Percentiles rank a stretch among this genome's conserved stretches.
These are phyloP conservation scores for Lactarius pseudohatsudake DNA, from an alignment of 768 basidiomycete genomes.

Conservation along the genomic window DNA sequence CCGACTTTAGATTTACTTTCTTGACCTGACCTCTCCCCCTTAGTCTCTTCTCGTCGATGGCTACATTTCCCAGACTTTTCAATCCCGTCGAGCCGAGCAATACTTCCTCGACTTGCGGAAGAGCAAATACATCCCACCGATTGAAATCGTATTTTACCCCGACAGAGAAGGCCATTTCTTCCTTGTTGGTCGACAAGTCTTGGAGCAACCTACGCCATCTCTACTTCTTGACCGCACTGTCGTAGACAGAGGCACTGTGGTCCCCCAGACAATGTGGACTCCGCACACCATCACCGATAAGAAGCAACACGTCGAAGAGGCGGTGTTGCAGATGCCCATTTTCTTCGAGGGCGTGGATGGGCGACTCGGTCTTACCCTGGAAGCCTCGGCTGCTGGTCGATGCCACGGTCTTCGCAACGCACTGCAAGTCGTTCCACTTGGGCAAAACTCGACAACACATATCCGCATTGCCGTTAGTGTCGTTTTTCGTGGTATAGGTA, in stretches of 20 bases:
- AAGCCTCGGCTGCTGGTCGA: neutral
- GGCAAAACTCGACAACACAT: slow-evolving; percentile 2
- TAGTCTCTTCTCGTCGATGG: slow-evolving; percentile 19
- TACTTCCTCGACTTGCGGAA: neutral
- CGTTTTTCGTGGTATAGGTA: neutral
- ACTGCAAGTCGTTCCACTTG: neutral
- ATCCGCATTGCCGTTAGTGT: slow-evolving; percentile 20
- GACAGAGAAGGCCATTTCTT: neutral
- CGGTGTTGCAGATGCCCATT: slow-evolving; percentile 14
- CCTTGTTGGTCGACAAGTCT: neutral
- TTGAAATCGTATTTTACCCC: neutral
- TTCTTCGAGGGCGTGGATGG: slow-evolving; percentile 11
- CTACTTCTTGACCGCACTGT: slow-evolving; percentile 2
- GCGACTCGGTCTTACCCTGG: slow-evolving; percentile 15
- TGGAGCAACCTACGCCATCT: too few species aligned
- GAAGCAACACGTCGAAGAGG: neutral
- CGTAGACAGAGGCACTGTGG: slow-evolving; percentile 3
- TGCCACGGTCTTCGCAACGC: slow-evolving; percentile 5
- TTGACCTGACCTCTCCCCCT: neutral
- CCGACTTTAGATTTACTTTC: neutral
- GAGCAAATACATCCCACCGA: neutral
- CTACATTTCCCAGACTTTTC: slow-evolving; percentile 9
- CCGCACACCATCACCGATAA: slow-evolving; percentile 2
- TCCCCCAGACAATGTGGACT: slow-evolving; percentile 17
- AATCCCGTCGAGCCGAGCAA: neutral